These are phyloP conservation scores for Tylopilus subfusipes DNA, from an alignment of 768 basidiomycete species.

Conservation along the genomic window DNA sequence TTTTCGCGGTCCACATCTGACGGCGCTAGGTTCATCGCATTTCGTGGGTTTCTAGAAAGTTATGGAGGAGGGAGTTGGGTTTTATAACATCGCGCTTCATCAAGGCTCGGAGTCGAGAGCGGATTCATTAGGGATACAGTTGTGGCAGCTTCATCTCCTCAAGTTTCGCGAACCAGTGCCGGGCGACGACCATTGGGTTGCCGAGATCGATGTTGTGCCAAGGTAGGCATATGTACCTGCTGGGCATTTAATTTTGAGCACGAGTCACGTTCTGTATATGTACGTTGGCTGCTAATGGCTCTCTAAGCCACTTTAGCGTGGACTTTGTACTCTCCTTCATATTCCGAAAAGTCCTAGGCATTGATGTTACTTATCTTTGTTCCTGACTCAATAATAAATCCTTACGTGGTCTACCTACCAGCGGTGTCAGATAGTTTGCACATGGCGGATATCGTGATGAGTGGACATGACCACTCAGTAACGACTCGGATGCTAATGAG, in stretches of 20 bases:
- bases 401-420: too few relatives aligned
- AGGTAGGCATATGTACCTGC: too few relatives aligned
- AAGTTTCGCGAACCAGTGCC: not conserved
- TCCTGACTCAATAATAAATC: too few relatives aligned
- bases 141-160: slow-evolving; percentile 3
- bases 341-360: not conserved
- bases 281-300: too few relatives aligned
- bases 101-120: not conserved
- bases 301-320: not conserved
- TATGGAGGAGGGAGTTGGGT: not conserved
- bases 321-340: not conserved
- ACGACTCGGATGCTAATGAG: too few relatives aligned
- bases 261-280: not conserved
- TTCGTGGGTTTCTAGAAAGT: slow-evolving; percentile 1
- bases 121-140: not conserved
- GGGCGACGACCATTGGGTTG: not conserved
- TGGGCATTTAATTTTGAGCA: too few relatives aligned
- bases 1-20: too few relatives aligned
- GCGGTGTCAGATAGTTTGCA: too few relatives aligned
- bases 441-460: too few relatives aligned
- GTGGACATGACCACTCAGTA: too few relatives aligned
- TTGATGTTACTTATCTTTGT: too few relatives aligned
- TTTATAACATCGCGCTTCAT: not conserved
- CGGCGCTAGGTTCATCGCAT: not conserved
- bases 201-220: slow-evolving; percentile 1